These are phyloP conservation scores for Inonotus hispidus DNA, from an alignment of 1,284 basidiomycete genomes.

Conservation along the genomic window DNA sequence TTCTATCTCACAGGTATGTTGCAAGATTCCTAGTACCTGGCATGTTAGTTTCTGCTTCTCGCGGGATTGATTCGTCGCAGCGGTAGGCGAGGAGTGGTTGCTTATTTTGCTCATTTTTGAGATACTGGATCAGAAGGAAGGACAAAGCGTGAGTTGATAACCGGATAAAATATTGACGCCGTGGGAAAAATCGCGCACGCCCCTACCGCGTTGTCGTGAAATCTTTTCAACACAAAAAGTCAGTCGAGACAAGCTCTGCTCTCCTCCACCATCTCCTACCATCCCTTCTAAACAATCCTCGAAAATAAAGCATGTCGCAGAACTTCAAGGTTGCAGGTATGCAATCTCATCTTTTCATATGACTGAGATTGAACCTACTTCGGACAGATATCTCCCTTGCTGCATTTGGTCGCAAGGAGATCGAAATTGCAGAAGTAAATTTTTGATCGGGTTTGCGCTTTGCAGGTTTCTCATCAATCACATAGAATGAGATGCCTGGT, in stretches of 20 bases:
- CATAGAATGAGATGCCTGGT: constrained; percentile 86
- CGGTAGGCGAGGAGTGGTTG: not conserved
- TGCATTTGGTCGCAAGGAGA: constrained; percentile 96
- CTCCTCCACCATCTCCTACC: constrained; percentile 27
- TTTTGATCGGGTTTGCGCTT: constrained; percentile 11
- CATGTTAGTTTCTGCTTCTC: constrained; percentile 31
- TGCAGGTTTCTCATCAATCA: constrained; percentile 20
- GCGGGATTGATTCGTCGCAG: not conserved
- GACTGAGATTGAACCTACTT: constrained; percentile 19
- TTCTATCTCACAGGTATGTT: constrained; percentile 54
- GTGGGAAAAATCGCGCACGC: constrained; percentile 26
- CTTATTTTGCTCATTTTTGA: constrained; percentile 5
- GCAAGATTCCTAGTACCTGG: constrained; percentile 63
- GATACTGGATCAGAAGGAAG: not conserved
- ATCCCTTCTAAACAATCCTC: constrained; percentile 26
- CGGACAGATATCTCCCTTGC: constrained; percentile 87
- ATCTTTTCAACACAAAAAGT: constrained; percentile 25
- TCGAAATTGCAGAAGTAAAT: constrained; percentile 89
- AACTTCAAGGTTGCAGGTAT: constrained; percentile 80
- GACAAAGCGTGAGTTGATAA: not conserved
- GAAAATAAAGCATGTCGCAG: constrained; percentile 54
- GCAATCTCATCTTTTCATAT: not conserved
- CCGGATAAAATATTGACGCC: not conserved
- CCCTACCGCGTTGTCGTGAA: constrained; percentile 30
- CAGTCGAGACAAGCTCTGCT: constrained; percentile 29